Evolutionary conservation across 1,284 basidiomycete genomes (phyloP).

Genomic region (Apiotrichum siamense): DNA sequence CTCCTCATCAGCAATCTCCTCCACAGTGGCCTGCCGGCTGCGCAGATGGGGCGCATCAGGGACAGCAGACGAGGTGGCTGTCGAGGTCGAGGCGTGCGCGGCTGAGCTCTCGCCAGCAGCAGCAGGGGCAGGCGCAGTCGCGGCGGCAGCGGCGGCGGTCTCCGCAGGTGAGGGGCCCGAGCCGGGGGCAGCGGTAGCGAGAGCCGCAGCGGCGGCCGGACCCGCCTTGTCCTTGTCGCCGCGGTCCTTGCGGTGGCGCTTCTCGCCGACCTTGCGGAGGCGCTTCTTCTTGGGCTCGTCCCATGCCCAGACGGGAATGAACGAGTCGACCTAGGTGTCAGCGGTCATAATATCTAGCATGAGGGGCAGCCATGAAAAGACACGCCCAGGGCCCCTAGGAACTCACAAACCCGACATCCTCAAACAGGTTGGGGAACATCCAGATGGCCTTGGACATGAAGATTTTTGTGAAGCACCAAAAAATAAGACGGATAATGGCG

Average conservation of each 20-base stretch:
- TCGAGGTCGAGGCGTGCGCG: conserved; percentile 4
- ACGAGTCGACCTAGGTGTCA: conserved; percentile 75
- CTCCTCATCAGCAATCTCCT: conserved; percentile 39
- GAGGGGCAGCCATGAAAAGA: too few species aligned
- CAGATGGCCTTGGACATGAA: conserved; percentile 87
- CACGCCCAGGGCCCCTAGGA: too few species aligned
- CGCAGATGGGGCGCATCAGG: conserved; percentile 9
- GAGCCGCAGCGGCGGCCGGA: conserved; percentile 4
- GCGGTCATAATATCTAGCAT: neutral
- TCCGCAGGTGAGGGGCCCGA: conserved; percentile 8
- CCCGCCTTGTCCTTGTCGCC: conserved; percentile 12
- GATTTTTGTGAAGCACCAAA: conserved; percentile 88
- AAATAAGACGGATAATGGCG: conserved; percentile 85
- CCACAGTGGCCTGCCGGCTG: conserved; percentile 31
- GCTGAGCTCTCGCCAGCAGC: conserved; percentile 6
- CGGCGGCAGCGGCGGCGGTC: conserved; percentile 8
- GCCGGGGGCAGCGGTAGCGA: conserved; percentile 2
- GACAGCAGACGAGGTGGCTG: conserved; percentile 5
- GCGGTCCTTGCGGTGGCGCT: conserved; percentile 13
- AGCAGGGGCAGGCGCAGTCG: conserved; percentile 8
- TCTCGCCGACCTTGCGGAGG: conserved; percentile 46
- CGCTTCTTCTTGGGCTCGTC: conserved; percentile 87
- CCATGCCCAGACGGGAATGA: conserved; percentile 97
- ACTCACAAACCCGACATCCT: conserved; percentile 96
- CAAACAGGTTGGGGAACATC: conserved; percentile 98